These are phyloP conservation scores for Cryphonectria radicalis DNA, from an alignment of 2,329 filamentous ascomycete species.

Conservation along the genomic window DNA sequence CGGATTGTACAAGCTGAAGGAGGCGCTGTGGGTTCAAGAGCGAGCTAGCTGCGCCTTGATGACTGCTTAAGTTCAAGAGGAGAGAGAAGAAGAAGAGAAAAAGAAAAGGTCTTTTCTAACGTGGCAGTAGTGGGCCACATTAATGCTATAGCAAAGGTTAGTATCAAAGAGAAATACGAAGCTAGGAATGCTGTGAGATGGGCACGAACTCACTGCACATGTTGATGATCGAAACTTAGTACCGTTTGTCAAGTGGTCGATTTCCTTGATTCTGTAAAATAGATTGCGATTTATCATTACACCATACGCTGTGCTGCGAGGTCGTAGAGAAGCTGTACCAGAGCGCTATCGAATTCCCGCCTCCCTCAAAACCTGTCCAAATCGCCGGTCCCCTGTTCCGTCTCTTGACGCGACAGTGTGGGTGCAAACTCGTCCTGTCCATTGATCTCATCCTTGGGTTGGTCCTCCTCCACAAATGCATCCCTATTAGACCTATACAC, in stretches of 20 bases:
- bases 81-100: too few species aligned
- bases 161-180: neutral
- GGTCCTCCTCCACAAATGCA: constrained; percentile 9
- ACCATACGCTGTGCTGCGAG: neutral
- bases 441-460: constrained; percentile 1
- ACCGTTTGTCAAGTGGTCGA: neutral
- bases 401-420: constrained; percentile 15
- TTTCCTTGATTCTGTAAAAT: neutral
- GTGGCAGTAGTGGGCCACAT: too few species aligned
- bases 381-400: neutral
- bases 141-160: too few species aligned
- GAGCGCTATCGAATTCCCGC: neutral
- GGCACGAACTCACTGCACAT: neutral
- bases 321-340: neutral
- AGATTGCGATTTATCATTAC: neutral
- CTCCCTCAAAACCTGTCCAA: neutral
- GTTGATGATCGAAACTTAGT: neutral
- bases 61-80: neutral
- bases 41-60: neutral
- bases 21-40: neutral
- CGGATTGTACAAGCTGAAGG: neutral
- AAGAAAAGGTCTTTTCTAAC: too few species aligned
- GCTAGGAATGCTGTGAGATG: neutral
- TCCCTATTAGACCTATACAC: constrained; percentile 5
- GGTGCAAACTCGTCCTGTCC: constrained; percentile 17